Percentiles rank a stretch among this genome's conserved stretches.
phyloP scores from a whole-genome alignment of 2,329 filamentous ascomycete species.

The Fusarium dimerum region DNA sequence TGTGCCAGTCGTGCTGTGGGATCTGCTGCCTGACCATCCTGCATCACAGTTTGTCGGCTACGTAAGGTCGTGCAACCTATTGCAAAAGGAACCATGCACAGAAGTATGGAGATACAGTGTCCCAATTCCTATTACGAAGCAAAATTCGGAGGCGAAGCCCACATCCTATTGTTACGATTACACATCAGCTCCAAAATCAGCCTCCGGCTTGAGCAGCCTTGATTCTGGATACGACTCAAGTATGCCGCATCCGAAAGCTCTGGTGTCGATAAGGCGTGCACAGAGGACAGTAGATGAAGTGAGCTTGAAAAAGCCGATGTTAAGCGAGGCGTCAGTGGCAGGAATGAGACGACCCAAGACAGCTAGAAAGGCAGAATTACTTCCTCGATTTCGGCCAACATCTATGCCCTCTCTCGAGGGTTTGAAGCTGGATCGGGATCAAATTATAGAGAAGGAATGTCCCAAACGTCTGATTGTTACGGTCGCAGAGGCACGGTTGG shows the following conservation, averaged over 20 bases:
- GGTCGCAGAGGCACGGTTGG: conserved; percentile 18
- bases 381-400: neutral
- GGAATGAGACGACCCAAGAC: neutral
- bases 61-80: conserved; percentile 26
- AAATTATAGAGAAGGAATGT: neutral
- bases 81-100: conserved; percentile 8
- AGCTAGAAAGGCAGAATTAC: neutral
- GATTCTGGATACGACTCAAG: conserved; percentile 30
- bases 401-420: neutral
- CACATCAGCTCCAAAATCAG: conserved; percentile 21
- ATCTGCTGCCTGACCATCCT: conserved; percentile 26
- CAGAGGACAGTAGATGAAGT: conserved; percentile 20
- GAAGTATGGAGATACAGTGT: conserved; percentile 9
- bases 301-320: neutral
- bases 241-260: conserved; percentile 21
- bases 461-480: conserved; percentile 16
- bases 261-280: conserved; percentile 17
- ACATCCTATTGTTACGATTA: conserved; percentile 14
- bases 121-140: conserved; percentile 26
- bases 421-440: neutral
- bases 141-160: conserved; percentile 13
- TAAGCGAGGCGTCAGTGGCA: neutral
- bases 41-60: conserved; percentile 31
- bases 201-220: conserved; percentile 25
- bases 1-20: conserved; percentile 28